phyloP scores from a whole-genome alignment of 2,329 filamentous ascomycete species.

The Atkinsonella texensis region DNA sequence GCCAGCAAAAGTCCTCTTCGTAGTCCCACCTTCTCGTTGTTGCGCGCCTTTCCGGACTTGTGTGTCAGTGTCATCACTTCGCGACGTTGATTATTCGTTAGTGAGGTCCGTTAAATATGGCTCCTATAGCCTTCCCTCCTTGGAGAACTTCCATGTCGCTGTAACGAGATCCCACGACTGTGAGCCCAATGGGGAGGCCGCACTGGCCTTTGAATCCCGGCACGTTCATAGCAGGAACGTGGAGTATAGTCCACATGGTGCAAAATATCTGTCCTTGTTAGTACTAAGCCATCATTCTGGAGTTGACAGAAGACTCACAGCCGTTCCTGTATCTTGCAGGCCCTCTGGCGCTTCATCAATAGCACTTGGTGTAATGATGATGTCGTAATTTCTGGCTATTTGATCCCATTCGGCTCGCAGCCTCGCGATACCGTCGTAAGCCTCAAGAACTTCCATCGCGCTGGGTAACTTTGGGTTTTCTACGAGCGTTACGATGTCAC shows the following conservation, averaged over 20 bases:
- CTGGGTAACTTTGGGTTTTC: constrained; percentile 33
- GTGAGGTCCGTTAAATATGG: constrained; percentile 15
- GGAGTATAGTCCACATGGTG: constrained; percentile 28
- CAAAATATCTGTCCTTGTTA: constrained; percentile 7
- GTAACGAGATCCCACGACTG: constrained; percentile 36
- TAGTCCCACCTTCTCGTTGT: too few relatives aligned
- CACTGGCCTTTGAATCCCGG: constrained; percentile 44
- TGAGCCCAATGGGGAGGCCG: constrained; percentile 48
- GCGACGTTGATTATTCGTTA: background rate
- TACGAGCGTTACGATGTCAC: constrained; percentile 35
- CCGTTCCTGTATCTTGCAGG: constrained; percentile 37
- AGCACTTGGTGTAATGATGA: constrained; percentile 45
- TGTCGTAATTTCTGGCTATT: constrained; percentile 38
- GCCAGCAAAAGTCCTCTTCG: too few relatives aligned
- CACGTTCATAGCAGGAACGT: constrained; percentile 51
- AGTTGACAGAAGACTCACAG: constrained; percentile 26
- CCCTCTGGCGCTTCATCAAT: constrained; percentile 48
- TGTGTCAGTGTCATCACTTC: too few relatives aligned
- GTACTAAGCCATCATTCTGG: background rate
- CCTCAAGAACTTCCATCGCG: constrained; percentile 35
- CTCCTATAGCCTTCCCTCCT: constrained; percentile 26
- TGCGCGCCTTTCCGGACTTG: too few relatives aligned
- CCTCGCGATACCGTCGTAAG: constrained; percentile 39
- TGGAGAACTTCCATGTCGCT: constrained; percentile 31
- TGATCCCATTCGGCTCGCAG: constrained; percentile 42